A percentile compares a stretch with the other conserved stretches of the same genome.
Evolutionary conservation across 2,329 filamentous ascomycete genomes (phyloP).

Genomic region (Amauroascus verrucosus): DNA sequence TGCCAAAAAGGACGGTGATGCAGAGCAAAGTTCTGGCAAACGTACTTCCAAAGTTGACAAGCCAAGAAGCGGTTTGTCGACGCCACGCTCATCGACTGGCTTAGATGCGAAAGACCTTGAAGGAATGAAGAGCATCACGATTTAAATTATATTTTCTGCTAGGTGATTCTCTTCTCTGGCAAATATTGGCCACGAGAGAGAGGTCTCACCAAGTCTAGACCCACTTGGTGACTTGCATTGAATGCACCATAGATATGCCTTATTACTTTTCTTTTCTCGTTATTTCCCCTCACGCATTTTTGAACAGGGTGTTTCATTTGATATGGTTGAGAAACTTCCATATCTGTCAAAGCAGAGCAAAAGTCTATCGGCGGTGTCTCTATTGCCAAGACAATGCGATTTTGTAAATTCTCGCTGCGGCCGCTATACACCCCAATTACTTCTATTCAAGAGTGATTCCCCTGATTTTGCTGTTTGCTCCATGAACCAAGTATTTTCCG

Average conservation of each 20-base stretch:
- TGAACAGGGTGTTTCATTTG: not conserved
- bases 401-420: not conserved
- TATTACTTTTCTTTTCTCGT: not conserved
- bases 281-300: not conserved
- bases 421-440: not conserved
- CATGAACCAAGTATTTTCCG: not conserved
- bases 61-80: slow-evolving; percentile 23
- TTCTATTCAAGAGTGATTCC: slow-evolving; percentile 9
- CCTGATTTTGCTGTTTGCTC: not conserved
- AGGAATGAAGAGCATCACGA: slow-evolving; percentile 39
- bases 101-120: slow-evolving; percentile 34
- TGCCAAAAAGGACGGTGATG: slow-evolving; percentile 17
- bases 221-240: not conserved
- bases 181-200: not conserved
- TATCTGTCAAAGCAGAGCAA: not conserved
- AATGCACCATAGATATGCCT: not conserved
- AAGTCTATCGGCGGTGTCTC: not conserved
- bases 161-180: not conserved
- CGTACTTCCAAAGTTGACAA: slow-evolving; percentile 26
- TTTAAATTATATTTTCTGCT: slow-evolving; percentile 7
- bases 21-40: slow-evolving; percentile 9
- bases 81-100: slow-evolving; percentile 22
- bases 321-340: not conserved
- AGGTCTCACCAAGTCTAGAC: not conserved
- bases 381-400: not conserved